A percentile compares a stretch with the other conserved stretches of the same genome.
phyloP scores from a whole-genome alignment of 139 green algal species.

The Volvox africanus region DNA sequence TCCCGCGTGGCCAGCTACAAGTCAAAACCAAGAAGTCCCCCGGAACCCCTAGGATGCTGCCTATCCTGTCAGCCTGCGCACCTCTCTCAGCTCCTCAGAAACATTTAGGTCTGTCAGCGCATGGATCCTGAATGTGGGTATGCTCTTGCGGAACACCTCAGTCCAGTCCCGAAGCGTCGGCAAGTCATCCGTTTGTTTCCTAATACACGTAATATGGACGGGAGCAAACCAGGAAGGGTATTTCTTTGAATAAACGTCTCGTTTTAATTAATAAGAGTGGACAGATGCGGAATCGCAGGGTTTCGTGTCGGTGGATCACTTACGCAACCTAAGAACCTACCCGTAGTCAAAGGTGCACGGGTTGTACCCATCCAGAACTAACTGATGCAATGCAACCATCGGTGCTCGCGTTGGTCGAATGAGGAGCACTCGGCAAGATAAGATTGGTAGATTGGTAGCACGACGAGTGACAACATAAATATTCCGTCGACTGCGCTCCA shows the following conservation, averaged over 20 bases:
- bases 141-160: conserved; percentile 76
- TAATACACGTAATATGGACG: not conserved
- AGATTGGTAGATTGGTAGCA: no score
- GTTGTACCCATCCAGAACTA: not conserved
- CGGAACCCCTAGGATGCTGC: no score
- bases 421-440: no score
- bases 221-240: not conserved
- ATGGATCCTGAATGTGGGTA: conserved; percentile 64
- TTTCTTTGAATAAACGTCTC: not conserved
- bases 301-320: not conserved
- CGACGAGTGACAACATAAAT: no score
- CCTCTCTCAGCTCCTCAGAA: not conserved
- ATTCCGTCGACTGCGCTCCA: no score
- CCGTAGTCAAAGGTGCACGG: conserved; percentile 25
- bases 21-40: no score
- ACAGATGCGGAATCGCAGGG: not conserved
- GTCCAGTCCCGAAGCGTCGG: conserved; percentile 65
- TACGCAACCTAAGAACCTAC: not conserved
- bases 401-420: no score
- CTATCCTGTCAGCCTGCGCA: not conserved
- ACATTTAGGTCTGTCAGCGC: not conserved
- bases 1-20: no score
- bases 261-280: not conserved
- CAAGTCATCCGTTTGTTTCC: not conserved
- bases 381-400: conserved; percentile 6